A percentile compares a stretch with the other conserved stretches of the same genome.
Conservation (phyloP, 2,329 filamentous ascomycete species). For the Fusarium sp. region DNA sequence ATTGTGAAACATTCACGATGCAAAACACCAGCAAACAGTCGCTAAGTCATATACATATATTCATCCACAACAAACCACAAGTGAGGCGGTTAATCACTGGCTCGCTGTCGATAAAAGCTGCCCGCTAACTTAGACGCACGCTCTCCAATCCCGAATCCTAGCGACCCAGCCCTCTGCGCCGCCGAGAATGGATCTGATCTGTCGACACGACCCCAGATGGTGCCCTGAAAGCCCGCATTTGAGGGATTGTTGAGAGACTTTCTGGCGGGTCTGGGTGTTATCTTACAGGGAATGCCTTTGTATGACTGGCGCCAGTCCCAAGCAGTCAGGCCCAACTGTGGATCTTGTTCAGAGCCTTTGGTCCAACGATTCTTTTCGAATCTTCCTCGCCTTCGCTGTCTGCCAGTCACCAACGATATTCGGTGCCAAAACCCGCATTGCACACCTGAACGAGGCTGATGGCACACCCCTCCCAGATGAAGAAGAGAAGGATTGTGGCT, state of each 20-base stretch:
- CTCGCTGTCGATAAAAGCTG: constrained; percentile 23
- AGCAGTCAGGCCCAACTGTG: constrained; percentile 52
- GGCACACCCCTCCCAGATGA: constrained; percentile 11
- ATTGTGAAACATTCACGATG: constrained; percentile 19
- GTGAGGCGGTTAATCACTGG: constrained; percentile 37
- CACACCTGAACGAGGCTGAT: constrained; percentile 27
- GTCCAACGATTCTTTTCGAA: constrained; percentile 37
- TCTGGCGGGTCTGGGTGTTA: constrained; percentile 25
- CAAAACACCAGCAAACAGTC: constrained; percentile 13
- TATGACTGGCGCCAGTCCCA: constrained; percentile 38
- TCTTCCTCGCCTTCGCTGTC: constrained; percentile 26
- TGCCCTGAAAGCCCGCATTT: constrained; percentile 34
- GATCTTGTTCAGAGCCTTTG: constrained; percentile 37
- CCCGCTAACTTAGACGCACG: constrained; percentile 5
- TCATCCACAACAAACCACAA: constrained; percentile 9
- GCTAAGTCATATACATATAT: neutral
- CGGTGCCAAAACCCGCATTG: constrained; percentile 4
- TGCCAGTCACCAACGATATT: constrained; percentile 33
- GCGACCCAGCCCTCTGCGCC: constrained; percentile 31
- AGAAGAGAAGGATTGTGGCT: constrained; percentile 2
- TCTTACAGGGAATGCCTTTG: constrained; percentile 39
- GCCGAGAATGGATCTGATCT: constrained; percentile 46
- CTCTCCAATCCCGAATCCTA: constrained; percentile 30
- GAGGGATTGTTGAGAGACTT: constrained; percentile 32
- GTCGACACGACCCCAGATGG: constrained; percentile 42